Percentiles rank a stretch among this genome's conserved stretches.
Evolutionary conservation across 371 early-diverging fungal genomes (phyloP).

Genomic region (Neoconidiobolus thromboides): DNA sequence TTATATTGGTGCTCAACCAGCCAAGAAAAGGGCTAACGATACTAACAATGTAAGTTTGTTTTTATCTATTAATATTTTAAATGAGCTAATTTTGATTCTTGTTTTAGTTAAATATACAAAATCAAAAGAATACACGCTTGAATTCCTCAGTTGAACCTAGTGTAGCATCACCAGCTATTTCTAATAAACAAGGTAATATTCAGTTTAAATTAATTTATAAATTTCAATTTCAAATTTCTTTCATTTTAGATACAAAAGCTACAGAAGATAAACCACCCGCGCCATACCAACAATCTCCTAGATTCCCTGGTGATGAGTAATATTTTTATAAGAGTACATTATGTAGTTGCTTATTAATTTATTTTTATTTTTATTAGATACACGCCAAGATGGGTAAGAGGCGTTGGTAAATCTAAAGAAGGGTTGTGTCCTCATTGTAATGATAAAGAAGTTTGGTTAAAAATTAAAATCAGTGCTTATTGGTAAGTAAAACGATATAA

Average conservation of each 20-base stretch:
- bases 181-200: neutral
- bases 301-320: conserved; percentile 13
- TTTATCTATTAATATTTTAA: too few relatives aligned
- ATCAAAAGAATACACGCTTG: neutral
- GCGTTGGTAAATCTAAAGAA: conserved; percentile 13
- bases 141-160: neutral
- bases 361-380: conserved; percentile 7
- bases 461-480: conserved; percentile 12
- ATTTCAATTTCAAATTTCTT: neutral
- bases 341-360: neutral
- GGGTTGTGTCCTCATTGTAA: conserved; percentile 13
- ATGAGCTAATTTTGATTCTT: too few relatives aligned
- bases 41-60: too few relatives aligned
- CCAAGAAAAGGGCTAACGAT: neutral
- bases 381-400: conserved; percentile 13
- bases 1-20: neutral
- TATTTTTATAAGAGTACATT: neutral
- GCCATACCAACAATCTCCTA: conserved; percentile 9
- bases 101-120: too few relatives aligned
- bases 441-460: conserved; percentile 9
- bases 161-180: neutral
- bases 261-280: neutral
- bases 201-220: too few relatives aligned
- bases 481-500: conserved; percentile 6
- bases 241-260: neutral